Conservation (phyloP, 805 yeast species). For the Candida bentonensis region DNA sequence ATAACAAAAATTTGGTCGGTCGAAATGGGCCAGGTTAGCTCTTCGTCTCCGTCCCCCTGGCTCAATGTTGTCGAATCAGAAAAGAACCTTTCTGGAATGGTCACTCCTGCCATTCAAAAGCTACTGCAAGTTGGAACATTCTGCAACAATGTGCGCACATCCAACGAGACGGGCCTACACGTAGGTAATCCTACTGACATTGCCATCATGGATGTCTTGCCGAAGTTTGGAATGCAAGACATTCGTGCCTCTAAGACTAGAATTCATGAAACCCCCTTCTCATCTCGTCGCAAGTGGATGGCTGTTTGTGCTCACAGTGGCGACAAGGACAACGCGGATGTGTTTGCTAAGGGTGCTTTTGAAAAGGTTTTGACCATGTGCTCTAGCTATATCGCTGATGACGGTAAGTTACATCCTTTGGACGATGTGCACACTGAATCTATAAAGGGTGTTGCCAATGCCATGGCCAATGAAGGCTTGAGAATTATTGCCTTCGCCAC, state of each 20-base stretch:
- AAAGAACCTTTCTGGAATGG: constrained; percentile 4
- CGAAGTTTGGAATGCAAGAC: constrained; percentile 61
- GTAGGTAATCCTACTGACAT: constrained; percentile 93
- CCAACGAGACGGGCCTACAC: constrained; percentile 50
- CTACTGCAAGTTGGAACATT: constrained; percentile 18
- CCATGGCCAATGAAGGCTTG: constrained; percentile 69
- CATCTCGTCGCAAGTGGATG: constrained; percentile 77
- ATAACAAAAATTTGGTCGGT: constrained; percentile 11
- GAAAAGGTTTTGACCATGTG: constrained; percentile 58
- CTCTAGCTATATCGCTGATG: constrained; percentile 40
- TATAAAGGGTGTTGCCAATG: constrained; percentile 44
- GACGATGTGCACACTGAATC: constrained; percentile 33
- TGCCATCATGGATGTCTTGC: constrained; percentile 66
- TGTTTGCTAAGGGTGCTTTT: constrained; percentile 77
- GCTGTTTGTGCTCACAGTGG: constrained; percentile 61
- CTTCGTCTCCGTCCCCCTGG: constrained; percentile 9
- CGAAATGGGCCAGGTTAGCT: background rate
- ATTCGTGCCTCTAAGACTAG: constrained; percentile 45
- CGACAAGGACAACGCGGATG: constrained; percentile 35
- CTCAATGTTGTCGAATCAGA: constrained; percentile 7
- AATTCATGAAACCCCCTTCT: constrained; percentile 67
- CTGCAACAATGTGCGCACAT: constrained; percentile 22
- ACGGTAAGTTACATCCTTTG: constrained; percentile 47
- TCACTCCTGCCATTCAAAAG: constrained; percentile 8
- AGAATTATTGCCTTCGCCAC: constrained; percentile 70